Conservation (phyloP, 2,329 filamentous ascomycete genomes). For the Rhynchosporium agropyri region DNA sequence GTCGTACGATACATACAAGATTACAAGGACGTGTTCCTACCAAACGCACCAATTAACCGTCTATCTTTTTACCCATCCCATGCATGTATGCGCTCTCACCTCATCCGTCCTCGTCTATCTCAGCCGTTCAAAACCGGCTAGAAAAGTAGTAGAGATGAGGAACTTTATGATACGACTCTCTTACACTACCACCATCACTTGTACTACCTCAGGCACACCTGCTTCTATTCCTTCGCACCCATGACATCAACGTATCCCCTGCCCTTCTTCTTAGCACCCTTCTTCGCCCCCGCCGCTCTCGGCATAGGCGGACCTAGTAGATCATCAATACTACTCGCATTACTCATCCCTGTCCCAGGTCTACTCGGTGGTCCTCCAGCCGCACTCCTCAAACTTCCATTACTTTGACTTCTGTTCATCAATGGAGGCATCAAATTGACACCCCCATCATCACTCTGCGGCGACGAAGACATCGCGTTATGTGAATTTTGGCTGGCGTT, state of each 20-base stretch:
- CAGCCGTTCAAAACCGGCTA: no score
- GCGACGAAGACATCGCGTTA: neutral
- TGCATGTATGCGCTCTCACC: no score
- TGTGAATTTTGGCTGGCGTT: no score
- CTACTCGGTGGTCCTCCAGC: constrained; percentile 46
- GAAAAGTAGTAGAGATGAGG: neutral
- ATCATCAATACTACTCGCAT: constrained; percentile 94
- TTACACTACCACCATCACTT: neutral
- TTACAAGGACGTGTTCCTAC: no score
- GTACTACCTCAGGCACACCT: no score
- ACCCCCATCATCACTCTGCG: constrained; percentile 1
- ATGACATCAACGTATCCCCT: constrained; percentile 96
- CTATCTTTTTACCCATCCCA: no score
- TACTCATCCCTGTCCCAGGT: constrained; percentile 81
- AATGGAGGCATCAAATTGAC: constrained; percentile 27
- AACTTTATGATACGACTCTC: neutral
- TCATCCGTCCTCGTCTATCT: no score
- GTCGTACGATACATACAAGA: no score
- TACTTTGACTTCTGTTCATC: constrained; percentile 37
- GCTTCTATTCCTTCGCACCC: constrained; percentile 47
- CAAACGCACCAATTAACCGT: no score
- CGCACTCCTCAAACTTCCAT: constrained; percentile 27
- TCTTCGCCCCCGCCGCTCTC: constrained; percentile 52
- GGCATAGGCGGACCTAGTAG: constrained; percentile 75
- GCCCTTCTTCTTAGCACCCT: constrained; percentile 79